Evolutionary conservation across 805 yeast species (phyloP).

Genomic region (Metschnikowia similis): DNA sequence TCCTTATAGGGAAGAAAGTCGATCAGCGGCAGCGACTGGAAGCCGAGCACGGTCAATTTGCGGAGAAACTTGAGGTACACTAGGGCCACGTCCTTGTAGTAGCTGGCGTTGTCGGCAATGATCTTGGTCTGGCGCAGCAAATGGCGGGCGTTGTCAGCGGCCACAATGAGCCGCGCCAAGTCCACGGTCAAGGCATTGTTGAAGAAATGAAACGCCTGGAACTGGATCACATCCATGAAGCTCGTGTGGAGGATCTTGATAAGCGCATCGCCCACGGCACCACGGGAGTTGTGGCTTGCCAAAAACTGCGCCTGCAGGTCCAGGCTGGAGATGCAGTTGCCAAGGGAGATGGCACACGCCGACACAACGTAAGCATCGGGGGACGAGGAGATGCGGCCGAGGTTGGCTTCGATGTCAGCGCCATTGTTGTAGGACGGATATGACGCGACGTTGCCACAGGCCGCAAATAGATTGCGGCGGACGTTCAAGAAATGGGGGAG

Average conservation of each 20-base stretch:
- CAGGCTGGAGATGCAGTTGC: constrained; percentile 28
- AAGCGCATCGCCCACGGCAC: constrained; percentile 15
- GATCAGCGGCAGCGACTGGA: constrained; percentile 3
- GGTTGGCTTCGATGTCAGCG: constrained; percentile 18
- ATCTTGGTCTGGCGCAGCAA: constrained; percentile 22
- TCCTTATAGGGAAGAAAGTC: constrained; percentile 4
- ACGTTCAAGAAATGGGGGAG: constrained; percentile 10
- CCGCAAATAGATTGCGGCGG: constrained; percentile 29
- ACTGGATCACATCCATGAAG: constrained; percentile 33
- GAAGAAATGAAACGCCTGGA: constrained; percentile 34
- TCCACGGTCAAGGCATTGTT: constrained; percentile 23
- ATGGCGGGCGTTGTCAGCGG: constrained; percentile 15
- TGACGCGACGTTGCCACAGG: constrained; percentile 33
- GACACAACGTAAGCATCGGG: constrained; percentile 25
- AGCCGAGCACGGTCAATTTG: constrained; percentile 22
- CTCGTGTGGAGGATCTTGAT: constrained; percentile 15
- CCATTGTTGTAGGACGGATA: constrained; percentile 24
- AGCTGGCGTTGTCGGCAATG: constrained; percentile 30
- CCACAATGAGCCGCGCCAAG: constrained; percentile 10
- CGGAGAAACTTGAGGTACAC: constrained; percentile 27
- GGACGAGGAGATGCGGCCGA: constrained; percentile 6
- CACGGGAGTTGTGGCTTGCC: constrained; percentile 2
- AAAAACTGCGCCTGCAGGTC: constrained; percentile 15
- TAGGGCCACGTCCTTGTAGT: constrained; percentile 30
- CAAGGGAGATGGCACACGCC: constrained; percentile 30